Conservation (phyloP, 441 rosid species). For the Manihot esculenta region DNA sequence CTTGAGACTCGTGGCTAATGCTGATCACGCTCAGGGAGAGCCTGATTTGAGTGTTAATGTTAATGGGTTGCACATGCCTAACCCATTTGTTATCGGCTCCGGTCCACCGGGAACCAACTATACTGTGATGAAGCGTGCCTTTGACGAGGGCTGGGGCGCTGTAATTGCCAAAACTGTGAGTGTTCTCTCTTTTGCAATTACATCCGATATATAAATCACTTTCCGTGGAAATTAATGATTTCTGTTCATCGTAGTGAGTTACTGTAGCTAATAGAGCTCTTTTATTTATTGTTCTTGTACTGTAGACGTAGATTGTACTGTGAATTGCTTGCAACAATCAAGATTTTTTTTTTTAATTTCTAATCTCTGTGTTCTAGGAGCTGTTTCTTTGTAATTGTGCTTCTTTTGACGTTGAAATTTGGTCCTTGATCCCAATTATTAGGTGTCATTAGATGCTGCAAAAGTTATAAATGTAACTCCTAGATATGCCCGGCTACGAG, state of each 20-base stretch:
- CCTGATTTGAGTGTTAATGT: constrained; percentile 85
- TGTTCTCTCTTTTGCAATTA: not conserved
- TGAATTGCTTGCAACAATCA: not conserved
- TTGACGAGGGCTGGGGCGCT: constrained; percentile 99
- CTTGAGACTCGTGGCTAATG: constrained; percentile 39
- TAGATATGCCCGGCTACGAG: constrained; percentile 72
- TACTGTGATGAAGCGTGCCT: constrained; percentile 91
- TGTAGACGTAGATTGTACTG: not conserved
- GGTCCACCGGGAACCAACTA: constrained; percentile 99
- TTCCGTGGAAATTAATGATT: too few species aligned
- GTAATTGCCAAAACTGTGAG: constrained; percentile 96
- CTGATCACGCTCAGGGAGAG: constrained; percentile 28
- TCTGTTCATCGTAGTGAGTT: not conserved
- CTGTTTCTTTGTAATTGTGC: not conserved
- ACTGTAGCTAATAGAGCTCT: too few species aligned
- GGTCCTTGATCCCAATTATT: constrained; percentile 23
- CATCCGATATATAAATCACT: not conserved
- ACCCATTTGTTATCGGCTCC: constrained; percentile 93
- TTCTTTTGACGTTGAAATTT: constrained; percentile 13
- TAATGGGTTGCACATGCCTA: constrained; percentile 82
- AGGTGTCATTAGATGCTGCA: constrained; percentile 90
- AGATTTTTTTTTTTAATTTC: not conserved
- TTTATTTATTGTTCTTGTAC: too few species aligned
- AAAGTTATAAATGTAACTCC: constrained; percentile 94
- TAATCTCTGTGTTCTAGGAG: not conserved